These are phyloP conservation scores for Canna indica DNA, from an alignment of 176 grass and related monocot genomes.

Conservation along the genomic window DNA sequence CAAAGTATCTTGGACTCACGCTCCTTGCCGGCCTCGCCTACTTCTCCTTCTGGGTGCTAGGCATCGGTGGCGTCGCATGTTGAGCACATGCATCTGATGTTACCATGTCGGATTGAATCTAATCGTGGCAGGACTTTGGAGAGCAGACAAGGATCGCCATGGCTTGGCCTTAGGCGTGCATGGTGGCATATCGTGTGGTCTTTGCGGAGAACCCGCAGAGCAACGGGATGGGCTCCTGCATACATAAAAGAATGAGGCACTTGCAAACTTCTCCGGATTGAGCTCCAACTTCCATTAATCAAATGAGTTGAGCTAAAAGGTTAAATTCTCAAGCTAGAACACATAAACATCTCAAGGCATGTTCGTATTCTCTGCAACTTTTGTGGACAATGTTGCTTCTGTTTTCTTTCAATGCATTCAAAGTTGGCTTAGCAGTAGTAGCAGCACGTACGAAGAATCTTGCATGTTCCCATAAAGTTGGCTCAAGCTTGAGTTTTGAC, in stretches of 20 bases:
- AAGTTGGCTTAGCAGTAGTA: no score
- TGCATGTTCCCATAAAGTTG: constrained; percentile 81
- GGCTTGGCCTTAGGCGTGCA: constrained; percentile 82
- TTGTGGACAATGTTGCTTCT: neutral
- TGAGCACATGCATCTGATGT: no score
- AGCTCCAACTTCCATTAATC: neutral
- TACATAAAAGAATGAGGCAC: constrained; percentile 53
- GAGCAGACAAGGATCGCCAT: constrained; percentile 70
- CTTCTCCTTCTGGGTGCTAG: constrained; percentile 66
- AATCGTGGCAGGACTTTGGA: neutral
- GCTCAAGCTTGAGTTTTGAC: constrained; percentile 78
- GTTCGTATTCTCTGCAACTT: neutral
- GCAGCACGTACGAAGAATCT: no score
- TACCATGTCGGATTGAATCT: no score
- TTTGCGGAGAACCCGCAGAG: constrained; percentile 84
- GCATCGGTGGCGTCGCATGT: constrained; percentile 48
- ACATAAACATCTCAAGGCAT: neutral
- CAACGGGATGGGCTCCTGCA: constrained; percentile 44
- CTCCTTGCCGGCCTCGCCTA: constrained; percentile 48
- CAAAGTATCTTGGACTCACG: constrained; percentile 36
- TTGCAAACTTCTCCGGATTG: constrained; percentile 35
- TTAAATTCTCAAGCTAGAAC: no score
- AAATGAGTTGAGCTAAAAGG: neutral
- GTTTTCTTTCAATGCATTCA: no score
- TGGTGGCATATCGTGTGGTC: constrained; percentile 73